phyloP scores from a whole-genome alignment of 2,329 filamentous ascomycete species.

The Colletotrichum lupini region DNA sequence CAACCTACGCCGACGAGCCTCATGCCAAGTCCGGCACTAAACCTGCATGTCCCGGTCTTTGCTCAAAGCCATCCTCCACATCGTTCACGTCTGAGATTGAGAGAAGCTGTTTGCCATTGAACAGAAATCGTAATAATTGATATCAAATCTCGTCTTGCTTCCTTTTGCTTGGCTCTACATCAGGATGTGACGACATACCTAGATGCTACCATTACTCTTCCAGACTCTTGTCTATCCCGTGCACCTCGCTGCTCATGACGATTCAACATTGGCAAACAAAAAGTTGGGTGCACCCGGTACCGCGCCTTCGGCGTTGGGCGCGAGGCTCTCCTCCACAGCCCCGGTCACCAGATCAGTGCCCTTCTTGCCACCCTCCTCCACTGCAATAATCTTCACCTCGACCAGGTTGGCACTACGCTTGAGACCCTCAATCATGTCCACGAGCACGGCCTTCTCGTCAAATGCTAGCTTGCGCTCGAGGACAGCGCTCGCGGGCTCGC shows the following conservation, averaged over 20 bases:
- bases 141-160: slow-evolving; percentile 17
- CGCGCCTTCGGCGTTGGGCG: slow-evolving; percentile 75
- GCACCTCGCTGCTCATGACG: slow-evolving; percentile 35
- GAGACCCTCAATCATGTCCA: slow-evolving; percentile 82
- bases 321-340: slow-evolving; percentile 68
- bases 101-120: background rate
- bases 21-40: slow-evolving; percentile 3
- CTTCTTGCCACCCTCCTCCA: slow-evolving; percentile 77
- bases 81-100: background rate
- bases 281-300: slow-evolving; percentile 87
- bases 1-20: background rate
- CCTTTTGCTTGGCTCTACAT: background rate
- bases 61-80: background rate
- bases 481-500: slow-evolving; percentile 74
- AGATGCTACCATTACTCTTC: background rate
- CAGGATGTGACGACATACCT: background rate
- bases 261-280: slow-evolving; percentile 82
- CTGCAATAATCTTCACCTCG: slow-evolving; percentile 76
- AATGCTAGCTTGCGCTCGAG: slow-evolving; percentile 89
- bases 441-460: slow-evolving; percentile 81
- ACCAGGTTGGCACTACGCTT: slow-evolving; percentile 79
- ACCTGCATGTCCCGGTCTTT: background rate
- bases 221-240: background rate
- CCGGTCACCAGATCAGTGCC: slow-evolving; percentile 65
- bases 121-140: slow-evolving; percentile 14